Base-by-base conservation (phyloP, 176 grass and related monocot species). In the Eremochloa ophiuroides region DNA sequence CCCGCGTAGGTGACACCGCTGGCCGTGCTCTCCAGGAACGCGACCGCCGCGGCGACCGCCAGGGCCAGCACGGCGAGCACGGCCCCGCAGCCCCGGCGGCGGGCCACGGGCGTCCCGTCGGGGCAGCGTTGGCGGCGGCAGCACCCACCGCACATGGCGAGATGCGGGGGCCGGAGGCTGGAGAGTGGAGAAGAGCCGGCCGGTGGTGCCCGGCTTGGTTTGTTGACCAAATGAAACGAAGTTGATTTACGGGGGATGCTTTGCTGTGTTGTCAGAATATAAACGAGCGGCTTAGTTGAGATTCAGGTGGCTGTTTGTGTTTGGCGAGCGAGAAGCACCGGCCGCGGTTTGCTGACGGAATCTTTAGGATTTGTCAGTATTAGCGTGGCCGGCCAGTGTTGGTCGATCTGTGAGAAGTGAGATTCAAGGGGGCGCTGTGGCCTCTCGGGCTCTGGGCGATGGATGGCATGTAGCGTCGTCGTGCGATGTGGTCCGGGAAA, bases 1-100 rank as follows among this genome's bases (percentile, higher is more conserved):
- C 90, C 84, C 27, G 44, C 44, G 66, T 95, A 95, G 7, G 75
- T 66, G 30, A 94, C 75, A 38, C 89, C 92, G 15, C 75, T 35
- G 55, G 86, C 67, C 41, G 94, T 85, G 76, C 71, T 73, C 82
- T 98, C 95, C 31, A 95, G 90, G 65, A 94, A 89, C 53, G 83
- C 75, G 63, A 98, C 86, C 70, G 68, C 74, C 42, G 86, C 86
- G 55, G 90, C 44, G 55, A 79, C 86, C 25, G 88, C 86, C 75
- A 98, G 60, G 44, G 82, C 37, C 86, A 85, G 29, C 46, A 87
- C 31, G 70, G 86, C 28, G 83, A 89, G 56, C 35, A 26, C 14
- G 25, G 77, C 8, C 74, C 60, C 75, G 82, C 86, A 85, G 33
- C 69, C 40, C 40, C 7, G 40, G 18, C 50, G n/a, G 14, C n/a